Percentiles rank a stretch among this genome's conserved stretches.
These are phyloP conservation scores for Paracorniculantispora psalliotae DNA, from an alignment of 2,329 filamentous ascomycete genomes.

Conservation along the genomic window DNA sequence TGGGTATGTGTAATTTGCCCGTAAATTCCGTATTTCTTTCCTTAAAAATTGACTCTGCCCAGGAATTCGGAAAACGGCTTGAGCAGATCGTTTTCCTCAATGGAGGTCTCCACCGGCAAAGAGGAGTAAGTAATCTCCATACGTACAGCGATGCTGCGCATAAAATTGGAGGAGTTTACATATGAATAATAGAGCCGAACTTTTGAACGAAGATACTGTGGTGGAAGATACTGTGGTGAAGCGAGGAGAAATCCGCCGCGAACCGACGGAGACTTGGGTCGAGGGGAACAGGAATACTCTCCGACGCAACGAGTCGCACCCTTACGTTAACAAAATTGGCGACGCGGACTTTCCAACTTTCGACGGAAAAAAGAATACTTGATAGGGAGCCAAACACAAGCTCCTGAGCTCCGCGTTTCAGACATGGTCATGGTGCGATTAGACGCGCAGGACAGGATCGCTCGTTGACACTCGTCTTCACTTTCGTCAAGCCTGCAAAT, in stretches of 20 bases:
- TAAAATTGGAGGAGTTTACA: too few species aligned
- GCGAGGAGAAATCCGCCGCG: background rate
- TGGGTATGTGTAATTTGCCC: background rate
- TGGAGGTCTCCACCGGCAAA: background rate
- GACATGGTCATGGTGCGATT: too few species aligned
- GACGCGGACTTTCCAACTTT: background rate
- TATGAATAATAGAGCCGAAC: background rate
- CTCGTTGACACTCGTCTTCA: too few species aligned
- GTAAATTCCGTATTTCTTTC: background rate
- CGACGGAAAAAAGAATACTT: background rate
- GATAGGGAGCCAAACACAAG: background rate
- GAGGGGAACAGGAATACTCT: background rate
- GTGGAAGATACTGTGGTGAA: background rate
- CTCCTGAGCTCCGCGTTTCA: too few species aligned
- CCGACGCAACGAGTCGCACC: background rate
- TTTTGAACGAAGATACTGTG: background rate
- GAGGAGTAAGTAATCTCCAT: background rate
- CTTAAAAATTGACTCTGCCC: background rate
- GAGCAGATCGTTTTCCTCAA: background rate
- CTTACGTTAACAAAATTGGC: background rate
- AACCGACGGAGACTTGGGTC: background rate
- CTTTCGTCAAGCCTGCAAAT: too few species aligned
- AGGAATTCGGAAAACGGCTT: background rate
- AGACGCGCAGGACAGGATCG: too few species aligned
- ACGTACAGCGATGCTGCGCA: background rate